These are phyloP conservation scores for Scheffersomyces lignicola DNA, from an alignment of 1,139 yeast genomes.

Conservation along the genomic window DNA sequence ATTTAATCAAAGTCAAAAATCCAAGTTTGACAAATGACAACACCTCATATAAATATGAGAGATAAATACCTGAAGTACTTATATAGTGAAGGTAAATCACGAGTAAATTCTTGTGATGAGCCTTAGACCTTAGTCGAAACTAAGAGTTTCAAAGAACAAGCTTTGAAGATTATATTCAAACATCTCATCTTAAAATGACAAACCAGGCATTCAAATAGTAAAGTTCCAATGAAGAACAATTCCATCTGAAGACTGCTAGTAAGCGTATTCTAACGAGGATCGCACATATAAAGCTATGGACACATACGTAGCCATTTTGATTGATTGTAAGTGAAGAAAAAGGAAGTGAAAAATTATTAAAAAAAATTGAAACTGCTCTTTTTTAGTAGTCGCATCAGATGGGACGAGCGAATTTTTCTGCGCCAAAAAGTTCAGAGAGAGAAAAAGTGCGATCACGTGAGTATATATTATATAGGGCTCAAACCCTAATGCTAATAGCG, in stretches of 20 bases:
- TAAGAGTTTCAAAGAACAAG: background rate
- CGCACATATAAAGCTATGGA: background rate
- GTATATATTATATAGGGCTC: no score
- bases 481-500: no score
- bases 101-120: slow-evolving; percentile 1
- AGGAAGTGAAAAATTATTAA: slow-evolving; percentile 8
- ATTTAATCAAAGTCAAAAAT: slow-evolving; percentile 24
- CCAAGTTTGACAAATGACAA: slow-evolving; percentile 19
- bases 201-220: no score
- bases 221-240: no score
- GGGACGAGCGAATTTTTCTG: no score
- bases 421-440: no score
- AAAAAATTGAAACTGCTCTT: no score
- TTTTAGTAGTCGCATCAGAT: no score
- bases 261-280: background rate
- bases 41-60: slow-evolving; percentile 20
- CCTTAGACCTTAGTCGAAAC: slow-evolving; percentile 3
- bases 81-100: slow-evolving; percentile 1
- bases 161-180: slow-evolving; percentile 2
- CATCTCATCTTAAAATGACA: background rate
- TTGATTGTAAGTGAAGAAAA: slow-evolving; percentile 4
- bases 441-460: no score
- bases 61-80: slow-evolving; percentile 6
- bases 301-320: slow-evolving; percentile 22
- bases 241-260: slow-evolving; percentile 8